phyloP scores from a whole-genome alignment of 140 eudicot genomes.

The Anethum foeniculum region DNA sequence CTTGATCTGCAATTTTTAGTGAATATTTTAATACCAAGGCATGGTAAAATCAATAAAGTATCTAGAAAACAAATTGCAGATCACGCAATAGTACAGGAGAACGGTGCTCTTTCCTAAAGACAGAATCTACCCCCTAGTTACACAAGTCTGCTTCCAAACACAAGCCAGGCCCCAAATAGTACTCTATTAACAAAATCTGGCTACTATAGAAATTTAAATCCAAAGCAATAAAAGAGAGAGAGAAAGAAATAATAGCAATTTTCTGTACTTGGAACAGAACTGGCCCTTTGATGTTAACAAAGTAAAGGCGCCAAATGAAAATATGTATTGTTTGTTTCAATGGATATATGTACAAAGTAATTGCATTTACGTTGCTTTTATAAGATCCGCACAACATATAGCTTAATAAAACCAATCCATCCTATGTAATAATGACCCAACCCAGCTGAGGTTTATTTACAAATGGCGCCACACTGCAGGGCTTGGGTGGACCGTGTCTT shows the following conservation, averaged over 20 bases:
- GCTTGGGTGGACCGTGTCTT: background rate
- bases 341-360: too few relatives aligned
- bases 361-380: too few relatives aligned
- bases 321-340: background rate
- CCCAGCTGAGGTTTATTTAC: background rate
- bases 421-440: background rate
- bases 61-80: background rate
- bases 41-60: background rate
- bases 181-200: background rate
- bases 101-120: background rate
- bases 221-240: background rate
- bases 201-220: background rate
- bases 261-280: background rate
- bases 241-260: background rate
- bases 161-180: background rate
- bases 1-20: constrained; percentile 52
- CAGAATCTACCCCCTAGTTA: background rate
- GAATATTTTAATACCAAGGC: background rate
- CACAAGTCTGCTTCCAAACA: background rate
- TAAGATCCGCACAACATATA: background rate
- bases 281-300: background rate
- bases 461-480: background rate
- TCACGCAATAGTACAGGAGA: background rate
- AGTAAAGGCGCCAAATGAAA: background rate
- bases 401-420: background rate